Percentiles rank a stretch among this genome's conserved stretches.
Evolutionary conservation across 2,329 filamentous ascomycete genomes (phyloP).

Genomic region (Cryoendolithus antarcticus): DNA sequence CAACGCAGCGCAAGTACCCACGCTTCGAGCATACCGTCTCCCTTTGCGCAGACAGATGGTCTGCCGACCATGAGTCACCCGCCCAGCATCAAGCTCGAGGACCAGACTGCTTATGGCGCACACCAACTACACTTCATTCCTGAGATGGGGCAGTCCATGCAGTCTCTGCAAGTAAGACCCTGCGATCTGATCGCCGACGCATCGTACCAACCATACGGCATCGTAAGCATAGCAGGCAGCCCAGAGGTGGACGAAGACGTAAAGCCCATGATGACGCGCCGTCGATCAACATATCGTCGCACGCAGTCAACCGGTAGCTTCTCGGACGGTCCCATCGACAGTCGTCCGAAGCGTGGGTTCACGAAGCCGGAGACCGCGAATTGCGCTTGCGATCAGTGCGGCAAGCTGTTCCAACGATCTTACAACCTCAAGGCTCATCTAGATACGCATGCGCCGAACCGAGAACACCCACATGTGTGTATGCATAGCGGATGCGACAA

Average conservation of each 20-base stretch:
- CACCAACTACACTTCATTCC: constrained; percentile 12
- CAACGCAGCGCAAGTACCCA: too few relatives aligned
- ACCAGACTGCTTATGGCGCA: constrained; percentile 14
- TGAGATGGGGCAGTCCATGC: not conserved
- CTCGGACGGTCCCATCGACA: not conserved
- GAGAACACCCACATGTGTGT: constrained; percentile 61
- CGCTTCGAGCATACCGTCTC: too few relatives aligned
- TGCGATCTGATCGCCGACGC: too few relatives aligned
- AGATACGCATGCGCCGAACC: constrained; percentile 66
- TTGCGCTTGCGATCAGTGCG: constrained; percentile 61
- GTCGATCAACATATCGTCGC: too few relatives aligned
- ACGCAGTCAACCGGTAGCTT: not conserved
- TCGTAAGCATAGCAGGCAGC: not conserved
- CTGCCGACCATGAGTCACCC: constrained; percentile 7
- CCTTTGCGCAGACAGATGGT: too few relatives aligned
- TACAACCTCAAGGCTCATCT: constrained; percentile 84
- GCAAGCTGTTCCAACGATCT: constrained; percentile 65
- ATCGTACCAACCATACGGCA: not conserved
- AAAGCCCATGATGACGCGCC: not conserved
- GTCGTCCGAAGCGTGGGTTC: constrained; percentile 15
- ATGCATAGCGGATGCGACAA: constrained; percentile 52
- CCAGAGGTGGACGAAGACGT: constrained; percentile 5
- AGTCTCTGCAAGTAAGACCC: too few relatives aligned
- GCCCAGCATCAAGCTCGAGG: constrained; percentile 10
- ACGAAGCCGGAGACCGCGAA: constrained; percentile 54